A percentile compares a stretch with the other conserved stretches of the same genome.
These are phyloP conservation scores for Mycotypha africana DNA, from an alignment of 371 early-diverging fungal species.

Conservation along the genomic window DNA sequence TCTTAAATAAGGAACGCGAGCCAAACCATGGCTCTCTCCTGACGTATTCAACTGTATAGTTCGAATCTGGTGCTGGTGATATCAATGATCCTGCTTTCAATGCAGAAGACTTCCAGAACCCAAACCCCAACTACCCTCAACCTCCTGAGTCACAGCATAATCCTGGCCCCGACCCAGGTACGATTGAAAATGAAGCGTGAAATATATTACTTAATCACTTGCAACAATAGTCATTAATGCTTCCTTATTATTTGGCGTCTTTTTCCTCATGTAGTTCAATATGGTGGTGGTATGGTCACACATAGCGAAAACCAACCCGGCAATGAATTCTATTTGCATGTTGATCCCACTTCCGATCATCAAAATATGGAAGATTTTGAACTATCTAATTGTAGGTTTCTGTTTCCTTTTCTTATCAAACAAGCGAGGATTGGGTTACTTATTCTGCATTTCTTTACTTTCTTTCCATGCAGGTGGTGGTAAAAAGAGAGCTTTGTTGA, in stretches of 20 bases:
- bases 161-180: conserved; percentile 25
- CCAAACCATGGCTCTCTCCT: no score
- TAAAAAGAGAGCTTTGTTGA: conserved; percentile 77
- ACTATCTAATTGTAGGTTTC: conserved; percentile 65
- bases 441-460: background rate
- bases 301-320: conserved; percentile 8
- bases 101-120: conserved; percentile 7
- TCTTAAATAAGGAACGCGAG: no score
- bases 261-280: conserved; percentile 16
- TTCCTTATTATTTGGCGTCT: background rate
- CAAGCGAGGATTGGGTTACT: background rate
- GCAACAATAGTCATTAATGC: no score
- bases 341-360: conserved; percentile 25
- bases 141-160: conserved; percentile 24
- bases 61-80: conserved; percentile 1
- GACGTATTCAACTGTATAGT: no score
- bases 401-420: background rate
- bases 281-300: conserved; percentile 14
- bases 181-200: background rate
- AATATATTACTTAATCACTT: no score
- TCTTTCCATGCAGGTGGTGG: conserved; percentile 58
- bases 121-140: conserved; percentile 22
- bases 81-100: conserved; percentile 10
- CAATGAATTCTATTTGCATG: conserved; percentile 25
- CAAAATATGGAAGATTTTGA: conserved; percentile 34